Conservation (phyloP, 805 yeast species). For the Metschnikowia cerradonensis region DNA sequence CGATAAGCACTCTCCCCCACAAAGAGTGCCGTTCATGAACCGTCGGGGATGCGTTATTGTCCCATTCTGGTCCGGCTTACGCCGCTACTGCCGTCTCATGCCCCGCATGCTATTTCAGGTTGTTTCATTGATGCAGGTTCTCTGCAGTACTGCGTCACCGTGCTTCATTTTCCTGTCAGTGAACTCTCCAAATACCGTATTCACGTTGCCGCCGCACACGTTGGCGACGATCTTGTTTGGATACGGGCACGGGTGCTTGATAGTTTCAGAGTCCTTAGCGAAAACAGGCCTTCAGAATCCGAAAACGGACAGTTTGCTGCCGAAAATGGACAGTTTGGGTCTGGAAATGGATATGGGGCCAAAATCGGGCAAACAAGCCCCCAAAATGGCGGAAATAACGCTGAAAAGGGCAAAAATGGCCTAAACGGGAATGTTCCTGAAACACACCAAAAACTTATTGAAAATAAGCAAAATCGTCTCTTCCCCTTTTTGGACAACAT, state of each 20-base stretch:
- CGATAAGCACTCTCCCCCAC: too few relatives aligned
- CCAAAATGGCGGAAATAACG: background rate
- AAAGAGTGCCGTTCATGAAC: too few relatives aligned
- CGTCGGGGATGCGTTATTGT: conserved; percentile 4
- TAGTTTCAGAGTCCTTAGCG: background rate
- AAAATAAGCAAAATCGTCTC: background rate
- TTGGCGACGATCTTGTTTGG: conserved; percentile 8
- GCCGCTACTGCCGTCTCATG: background rate
- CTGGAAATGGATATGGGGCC: background rate
- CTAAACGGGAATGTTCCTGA: too few relatives aligned
- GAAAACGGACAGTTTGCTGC: background rate
- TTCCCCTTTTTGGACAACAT: background rate
- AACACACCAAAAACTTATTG: background rate
- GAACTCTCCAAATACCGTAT: conserved; percentile 2
- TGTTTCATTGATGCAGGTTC: background rate
- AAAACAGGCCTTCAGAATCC: too few relatives aligned
- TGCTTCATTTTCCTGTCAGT: conserved; percentile 7
- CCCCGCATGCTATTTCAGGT: conserved; percentile 7
- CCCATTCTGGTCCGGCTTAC: conserved; percentile 11
- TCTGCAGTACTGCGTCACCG: conserved; percentile 1
- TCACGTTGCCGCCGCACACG: conserved; percentile 9
- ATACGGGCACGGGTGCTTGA: background rate
- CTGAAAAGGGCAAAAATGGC: background rate
- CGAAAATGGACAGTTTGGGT: background rate
- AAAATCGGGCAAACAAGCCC: background rate